Evolutionary conservation across 73 alveolate species (phyloP), one percentile per base, ranked within the genome.

Genomic region (Paramecium biaurelia): DNA sequence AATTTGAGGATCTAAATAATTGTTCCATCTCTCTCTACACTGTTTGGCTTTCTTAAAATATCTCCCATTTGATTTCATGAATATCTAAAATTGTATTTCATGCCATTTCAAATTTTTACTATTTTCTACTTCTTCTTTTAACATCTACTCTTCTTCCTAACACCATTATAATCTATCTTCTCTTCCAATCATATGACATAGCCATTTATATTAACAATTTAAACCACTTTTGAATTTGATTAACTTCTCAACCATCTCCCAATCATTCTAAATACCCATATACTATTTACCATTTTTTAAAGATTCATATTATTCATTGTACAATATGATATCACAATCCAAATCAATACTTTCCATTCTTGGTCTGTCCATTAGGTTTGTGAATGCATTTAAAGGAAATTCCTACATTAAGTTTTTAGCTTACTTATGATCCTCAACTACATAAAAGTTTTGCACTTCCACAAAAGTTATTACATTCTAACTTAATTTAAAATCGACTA

Each of bases 21-120:
- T 85, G 42, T 85, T 85, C 92, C 92, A 85, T 57, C 92, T 85
- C 67, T 85, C 92, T 85, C 92, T 85, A 30, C 92, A 85, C 57
- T 85, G 86, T 72, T 85, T 85, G 5, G 85, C 92, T 53, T 72
- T 85, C 47, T 43, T 28, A 37, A 74, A 74, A 35, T 35, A 74
- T 21, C 32, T 35, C 2, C 87, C 56, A 28, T 74, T 35, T 35
- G 87, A 74, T 38, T 34, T 21, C 23, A 34, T 35, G 32, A 35
- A 38, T 43, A 74, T 74, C 59, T 74, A 35, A 74, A n/a, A 74
- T 21, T 74, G 58, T 9, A 74, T 38, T 74, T 74, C 87, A 15
- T 74, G 58, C 87, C 87, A 74, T 35, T 74, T 74, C 35, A 74
- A 21, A 21, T 35, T 74, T 8, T 74, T 21, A 7, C 47, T 11